Base-by-base conservation (phyloP, 441 rosid species). In the Omphalea diandra region DNA sequence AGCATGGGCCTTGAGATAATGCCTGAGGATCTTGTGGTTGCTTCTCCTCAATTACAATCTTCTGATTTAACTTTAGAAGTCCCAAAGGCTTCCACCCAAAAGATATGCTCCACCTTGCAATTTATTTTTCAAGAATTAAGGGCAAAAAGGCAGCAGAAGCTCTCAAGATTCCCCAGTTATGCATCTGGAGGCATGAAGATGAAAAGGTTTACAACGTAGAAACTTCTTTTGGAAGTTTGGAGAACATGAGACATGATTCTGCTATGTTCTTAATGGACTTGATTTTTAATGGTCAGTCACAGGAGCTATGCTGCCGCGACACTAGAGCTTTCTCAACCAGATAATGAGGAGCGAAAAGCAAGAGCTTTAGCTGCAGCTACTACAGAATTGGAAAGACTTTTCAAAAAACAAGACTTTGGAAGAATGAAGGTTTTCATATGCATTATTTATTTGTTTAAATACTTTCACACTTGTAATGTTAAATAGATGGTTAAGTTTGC, bases 281-380 rank as follows among this genome's bases (percentile, higher is more conserved):
- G 56, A 26, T 50, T 76, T 54, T 73, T 58, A 24, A 69, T 81
- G 66, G 58, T 65, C 68, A 59, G 75, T 55, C 75, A 77, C 77
- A 90, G 93, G 83, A 84, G 74, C 72, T 95, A 86, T 75, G 78
- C 90, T n/a, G 98, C 92, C 75, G 97, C 99, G 44, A 86, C 98
- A 8, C 78, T 95, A 73, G 95, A 90, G 78, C 82, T 89, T 63
- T 83, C 96, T 77, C 96, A 88, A 73, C 89, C 84, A 26, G 94
- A 87, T 66, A 86, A 89, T 71, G 98, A 88, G 78, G 98, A 90
- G 80, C 81, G 85, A 63, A 95, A 88, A 83, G 86, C 85, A 72
- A 77, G 85, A 65, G 90, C 90, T 75, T 83, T 90, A 70, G 93
- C 90, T 76, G 97, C 98, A 62, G 99, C 99, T 67, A 83, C 90